Evolutionary conservation across 352 stramenopile species (phyloP).

Genomic region (Phytophthora sp.): DNA sequence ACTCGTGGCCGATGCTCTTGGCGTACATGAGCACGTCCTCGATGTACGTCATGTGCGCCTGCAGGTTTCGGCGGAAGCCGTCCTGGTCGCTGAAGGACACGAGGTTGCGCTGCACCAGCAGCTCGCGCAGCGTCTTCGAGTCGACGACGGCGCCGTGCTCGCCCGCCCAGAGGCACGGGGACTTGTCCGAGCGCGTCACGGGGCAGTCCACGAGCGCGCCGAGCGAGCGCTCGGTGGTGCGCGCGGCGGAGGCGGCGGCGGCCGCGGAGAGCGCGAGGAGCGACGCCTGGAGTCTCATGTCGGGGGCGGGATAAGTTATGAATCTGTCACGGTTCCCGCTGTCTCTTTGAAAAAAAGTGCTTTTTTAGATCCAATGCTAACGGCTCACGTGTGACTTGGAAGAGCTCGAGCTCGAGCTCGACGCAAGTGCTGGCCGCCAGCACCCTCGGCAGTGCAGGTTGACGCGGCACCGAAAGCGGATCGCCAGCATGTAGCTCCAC

Average conservation of each 20-base stretch:
- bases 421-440: no score
- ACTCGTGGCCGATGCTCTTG: constrained; percentile 55
- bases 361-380: no score
- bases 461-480: no score
- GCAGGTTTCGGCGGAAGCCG: constrained; percentile 51
- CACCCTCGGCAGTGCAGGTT: no score
- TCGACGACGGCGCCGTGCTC: constrained; percentile 47
- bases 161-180: constrained; percentile 63
- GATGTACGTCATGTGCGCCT: constrained; percentile 80
- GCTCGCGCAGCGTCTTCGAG: constrained; percentile 46
- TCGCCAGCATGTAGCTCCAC: no score
- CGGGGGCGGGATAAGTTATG: background rate
- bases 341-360: constrained; percentile 27
- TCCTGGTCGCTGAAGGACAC: constrained; percentile 34
- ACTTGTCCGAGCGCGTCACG: constrained; percentile 16
- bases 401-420: no score
- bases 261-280: constrained; percentile 27
- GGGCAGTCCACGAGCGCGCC: constrained; percentile 63
- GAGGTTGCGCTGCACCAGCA: constrained; percentile 49
- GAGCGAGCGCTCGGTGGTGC: constrained; percentile 31
- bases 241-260: background rate
- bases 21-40: constrained; percentile 74
- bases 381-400: no score
- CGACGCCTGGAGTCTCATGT: constrained; percentile 24
- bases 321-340: constrained; percentile 1